These are phyloP conservation scores for Kalaharituber pfeilii DNA, from an alignment of 2,329 filamentous ascomycete species.

Conservation along the genomic window DNA sequence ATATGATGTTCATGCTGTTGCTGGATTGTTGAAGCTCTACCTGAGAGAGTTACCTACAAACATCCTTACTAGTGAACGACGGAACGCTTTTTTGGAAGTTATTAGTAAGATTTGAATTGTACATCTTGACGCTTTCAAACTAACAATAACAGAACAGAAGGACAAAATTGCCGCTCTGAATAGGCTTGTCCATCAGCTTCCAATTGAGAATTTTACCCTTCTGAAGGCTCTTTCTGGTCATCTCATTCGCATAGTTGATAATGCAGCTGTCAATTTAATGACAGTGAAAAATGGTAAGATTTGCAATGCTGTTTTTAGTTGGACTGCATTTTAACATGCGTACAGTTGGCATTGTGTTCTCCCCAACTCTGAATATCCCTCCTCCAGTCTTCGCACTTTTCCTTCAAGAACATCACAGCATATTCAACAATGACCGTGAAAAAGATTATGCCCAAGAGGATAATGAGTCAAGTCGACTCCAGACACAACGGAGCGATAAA, in stretches of 20 bases:
- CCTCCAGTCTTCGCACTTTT: conserved; percentile 88
- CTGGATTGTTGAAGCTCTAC: conserved; percentile 84
- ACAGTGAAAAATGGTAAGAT: conserved; percentile 56
- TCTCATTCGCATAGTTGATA: conserved; percentile 80
- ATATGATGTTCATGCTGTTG: conserved; percentile 90
- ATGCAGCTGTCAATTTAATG: conserved; percentile 89
- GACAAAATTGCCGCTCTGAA: conserved; percentile 66
- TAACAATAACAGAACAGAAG: conserved; percentile 54
- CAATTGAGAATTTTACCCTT: conserved; percentile 61
- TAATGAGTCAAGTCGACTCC: conserved; percentile 18
- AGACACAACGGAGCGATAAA: conserved; percentile 27
- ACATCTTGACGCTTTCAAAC: not conserved
- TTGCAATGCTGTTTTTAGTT: not conserved
- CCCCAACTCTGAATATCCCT: conserved; percentile 88
- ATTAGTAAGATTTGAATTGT: conserved; percentile 35
- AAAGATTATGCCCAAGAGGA: conserved; percentile 39
- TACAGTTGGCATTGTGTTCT: conserved; percentile 82
- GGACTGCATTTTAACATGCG: not conserved
- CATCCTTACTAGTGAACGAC: conserved; percentile 77
- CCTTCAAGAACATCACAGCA: conserved; percentile 70
- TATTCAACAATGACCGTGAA: conserved; percentile 59
- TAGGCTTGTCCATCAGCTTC: conserved; percentile 61
- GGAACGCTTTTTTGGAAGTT: conserved; percentile 70
- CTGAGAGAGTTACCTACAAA: conserved; percentile 80
- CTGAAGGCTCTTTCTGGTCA: conserved; percentile 75